Conservation (phyloP, 2,329 filamentous ascomycete genomes). For the Calonectria fujianensis region DNA sequence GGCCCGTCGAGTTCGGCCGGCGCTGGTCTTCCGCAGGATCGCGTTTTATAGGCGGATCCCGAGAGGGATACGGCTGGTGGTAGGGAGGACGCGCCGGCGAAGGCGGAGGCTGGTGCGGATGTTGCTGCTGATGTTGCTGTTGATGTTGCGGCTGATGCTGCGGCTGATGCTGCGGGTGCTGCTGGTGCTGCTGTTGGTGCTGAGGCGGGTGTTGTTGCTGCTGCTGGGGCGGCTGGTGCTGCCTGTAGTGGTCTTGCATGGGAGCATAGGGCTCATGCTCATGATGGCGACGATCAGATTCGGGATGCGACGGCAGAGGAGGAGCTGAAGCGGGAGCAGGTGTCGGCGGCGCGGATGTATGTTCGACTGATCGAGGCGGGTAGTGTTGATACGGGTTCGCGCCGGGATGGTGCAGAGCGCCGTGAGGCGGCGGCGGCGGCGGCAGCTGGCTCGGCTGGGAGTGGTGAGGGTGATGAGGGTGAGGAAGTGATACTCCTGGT, state of each 20-base stretch:
- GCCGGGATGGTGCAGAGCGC: conserved; percentile 57
- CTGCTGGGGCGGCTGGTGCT: conserved; percentile 48
- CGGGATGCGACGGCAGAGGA: conserved; percentile 59
- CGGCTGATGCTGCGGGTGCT: conserved; percentile 62
- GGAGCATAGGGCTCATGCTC: conserved; percentile 73
- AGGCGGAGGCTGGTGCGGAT: conserved; percentile 58
- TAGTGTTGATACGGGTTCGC: conserved; percentile 65
- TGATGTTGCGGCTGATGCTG: conserved; percentile 56
- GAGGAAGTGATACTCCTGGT: conserved; percentile 69
- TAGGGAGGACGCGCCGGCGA: conserved; percentile 67
- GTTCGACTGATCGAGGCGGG: conserved; percentile 58
- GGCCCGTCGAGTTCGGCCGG: conserved; percentile 72
- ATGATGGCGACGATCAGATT: conserved; percentile 74
- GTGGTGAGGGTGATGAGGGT: conserved; percentile 54
- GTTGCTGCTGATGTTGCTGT: conserved; percentile 61
- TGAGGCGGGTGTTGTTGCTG: conserved; percentile 45
- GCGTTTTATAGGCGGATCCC: conserved; percentile 75
- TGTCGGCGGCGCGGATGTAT: conserved; percentile 57
- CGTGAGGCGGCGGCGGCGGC: conserved; percentile 54
- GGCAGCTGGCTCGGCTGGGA: conserved; percentile 55
- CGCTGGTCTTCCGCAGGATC: conserved; percentile 72
- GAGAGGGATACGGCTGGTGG: conserved; percentile 64
- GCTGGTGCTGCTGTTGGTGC: conserved; percentile 56
- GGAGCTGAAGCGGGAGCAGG: conserved; percentile 57
- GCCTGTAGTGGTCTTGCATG: conserved; percentile 72